Conservation (phyloP, 345 rosid species). For the Ricinus communis region DNA sequence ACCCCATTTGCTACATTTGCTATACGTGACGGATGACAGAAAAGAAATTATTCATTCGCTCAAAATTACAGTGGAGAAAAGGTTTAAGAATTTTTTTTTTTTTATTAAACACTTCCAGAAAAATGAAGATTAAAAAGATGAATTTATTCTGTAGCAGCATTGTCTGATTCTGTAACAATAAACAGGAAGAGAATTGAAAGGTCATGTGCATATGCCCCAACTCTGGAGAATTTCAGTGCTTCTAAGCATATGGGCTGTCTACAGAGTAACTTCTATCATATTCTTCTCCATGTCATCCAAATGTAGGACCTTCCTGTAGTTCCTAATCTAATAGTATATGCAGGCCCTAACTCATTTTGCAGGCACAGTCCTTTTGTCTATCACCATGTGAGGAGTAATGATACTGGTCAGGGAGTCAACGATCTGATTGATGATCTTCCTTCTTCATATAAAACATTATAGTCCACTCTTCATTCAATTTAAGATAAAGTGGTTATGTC, state of each 20-base stretch:
- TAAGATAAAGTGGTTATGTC: too few species aligned
- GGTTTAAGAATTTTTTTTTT: not conserved
- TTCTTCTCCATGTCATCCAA: not conserved
- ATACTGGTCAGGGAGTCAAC: too few species aligned
- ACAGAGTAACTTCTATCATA: not conserved
- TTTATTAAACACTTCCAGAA: not conserved
- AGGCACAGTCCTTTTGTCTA: not conserved
- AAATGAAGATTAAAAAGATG: not conserved
- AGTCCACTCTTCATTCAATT: too few species aligned
- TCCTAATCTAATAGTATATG: not conserved
- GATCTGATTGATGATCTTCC: too few species aligned
- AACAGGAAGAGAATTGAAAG: conserved; percentile 9
- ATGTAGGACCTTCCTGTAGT: not conserved
- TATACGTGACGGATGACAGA: too few species aligned
- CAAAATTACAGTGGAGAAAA: too few species aligned
- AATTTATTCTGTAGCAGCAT: not conserved
- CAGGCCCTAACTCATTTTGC: not conserved
- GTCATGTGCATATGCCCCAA: conserved; percentile 4
- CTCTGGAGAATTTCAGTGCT: not conserved
- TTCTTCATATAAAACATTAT: too few species aligned
- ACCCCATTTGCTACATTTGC: too few species aligned
- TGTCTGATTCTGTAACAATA: too few species aligned
- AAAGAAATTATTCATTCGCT: too few species aligned
- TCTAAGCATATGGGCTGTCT: conserved; percentile 15
- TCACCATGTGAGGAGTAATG: too few species aligned